Base-by-base conservation (phyloP, 495 filamentous ascomycete genomes). In the Amphirosellinia nigrospora region DNA sequence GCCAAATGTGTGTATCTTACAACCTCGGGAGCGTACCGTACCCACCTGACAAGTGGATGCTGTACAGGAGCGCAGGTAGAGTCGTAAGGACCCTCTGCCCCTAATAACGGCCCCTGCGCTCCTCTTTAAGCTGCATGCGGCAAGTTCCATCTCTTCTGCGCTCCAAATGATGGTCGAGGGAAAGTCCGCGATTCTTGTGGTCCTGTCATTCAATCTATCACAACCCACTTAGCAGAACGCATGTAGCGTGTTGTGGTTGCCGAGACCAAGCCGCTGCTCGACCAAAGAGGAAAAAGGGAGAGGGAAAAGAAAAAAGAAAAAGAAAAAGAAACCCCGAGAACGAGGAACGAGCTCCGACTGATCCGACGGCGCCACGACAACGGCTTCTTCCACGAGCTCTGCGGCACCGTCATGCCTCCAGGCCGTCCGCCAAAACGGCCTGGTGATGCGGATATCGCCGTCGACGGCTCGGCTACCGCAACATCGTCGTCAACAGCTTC, bases 341-440 rank as follows among this genome's bases (percentile, higher is more conserved):
- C 45, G 43, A 30, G 38, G 28, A 13, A 50, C 43, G 50, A 34
- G 61, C 41, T 23, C 61, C 41, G 28, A 50, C 63, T 55, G 41
- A 58, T 52, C 52, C 65, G 65, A 36, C 38, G 19, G 28, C 39
- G 23, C 66, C 41, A 50, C 68, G 39, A 70, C 48, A 36, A 58
- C 48, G 68, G 68, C 60, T 64, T 64, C 30, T 4, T 52, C 48
- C 41, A 48, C 52, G 46, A 70, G 63, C 61, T 69, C 70, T 74
- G 72, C 66, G 66, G 75, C 73, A 70, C 75, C 66, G 75, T 67
- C 70, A 79, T 79, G 71, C 78, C 79, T 74, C 77, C 76, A 72
- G 74, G 74, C 72, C 75, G 75, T 64, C 77, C 75, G 66, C 72
- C 70, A 16, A 85, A 85, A 73, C 79, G 83, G 72, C 78, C 79